phyloP scores from a whole-genome alignment of 495 filamentous ascomycete species.

The Letharia lupina region DNA sequence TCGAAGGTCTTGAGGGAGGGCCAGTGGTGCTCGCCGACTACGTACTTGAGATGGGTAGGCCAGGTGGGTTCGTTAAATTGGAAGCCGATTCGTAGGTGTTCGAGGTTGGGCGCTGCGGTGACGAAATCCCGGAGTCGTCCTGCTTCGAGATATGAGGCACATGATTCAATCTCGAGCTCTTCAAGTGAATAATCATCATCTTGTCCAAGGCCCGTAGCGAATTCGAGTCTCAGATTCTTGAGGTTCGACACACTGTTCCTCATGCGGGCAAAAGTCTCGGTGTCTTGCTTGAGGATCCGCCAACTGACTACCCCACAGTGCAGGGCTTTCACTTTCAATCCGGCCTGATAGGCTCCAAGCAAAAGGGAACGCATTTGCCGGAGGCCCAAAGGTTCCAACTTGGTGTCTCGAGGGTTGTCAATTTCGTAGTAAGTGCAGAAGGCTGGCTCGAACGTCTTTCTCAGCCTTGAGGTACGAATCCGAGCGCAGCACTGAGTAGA shows the following conservation, averaged over 20 bases:
- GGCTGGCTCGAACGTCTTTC: background rate
- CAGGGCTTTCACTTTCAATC: background rate
- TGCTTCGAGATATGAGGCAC: background rate
- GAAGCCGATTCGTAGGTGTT: background rate
- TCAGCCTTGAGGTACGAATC: background rate
- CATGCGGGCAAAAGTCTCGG: background rate
- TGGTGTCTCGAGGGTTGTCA: background rate
- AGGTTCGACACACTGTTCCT: background rate
- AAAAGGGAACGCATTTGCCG: constrained; percentile 1
- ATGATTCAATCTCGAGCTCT: background rate
- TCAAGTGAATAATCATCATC: background rate
- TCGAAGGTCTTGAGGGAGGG: background rate
- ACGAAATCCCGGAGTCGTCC: constrained; percentile 7
- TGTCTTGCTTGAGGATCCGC: background rate
- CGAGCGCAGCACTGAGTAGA: background rate
- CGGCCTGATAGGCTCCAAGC: background rate
- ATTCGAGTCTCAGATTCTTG: background rate
- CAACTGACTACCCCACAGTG: background rate
- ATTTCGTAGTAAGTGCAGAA: background rate
- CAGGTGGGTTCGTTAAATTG: background rate
- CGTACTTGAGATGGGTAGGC: background rate
- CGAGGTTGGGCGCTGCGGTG: background rate
- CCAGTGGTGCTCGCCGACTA: background rate
- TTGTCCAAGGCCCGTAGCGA: background rate
- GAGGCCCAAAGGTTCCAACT: background rate